These are phyloP conservation scores for Roridomyces roridus DNA, from an alignment of 768 basidiomycete species.

Conservation along the genomic window DNA sequence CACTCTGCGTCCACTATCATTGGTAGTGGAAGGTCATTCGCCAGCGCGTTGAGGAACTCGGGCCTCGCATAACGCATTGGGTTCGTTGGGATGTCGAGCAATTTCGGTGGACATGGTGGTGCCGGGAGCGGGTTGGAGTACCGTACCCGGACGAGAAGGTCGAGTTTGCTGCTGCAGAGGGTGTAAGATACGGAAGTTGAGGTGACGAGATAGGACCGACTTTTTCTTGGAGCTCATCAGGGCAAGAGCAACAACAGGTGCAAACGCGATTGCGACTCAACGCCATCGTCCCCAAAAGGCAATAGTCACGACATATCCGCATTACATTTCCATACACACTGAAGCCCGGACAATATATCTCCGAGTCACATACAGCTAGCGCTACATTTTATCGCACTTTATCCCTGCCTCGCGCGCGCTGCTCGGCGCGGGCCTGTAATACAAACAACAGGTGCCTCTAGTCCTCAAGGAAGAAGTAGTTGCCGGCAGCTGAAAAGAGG, in stretches of 20 bases:
- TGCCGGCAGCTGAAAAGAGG: slow-evolving; percentile 78
- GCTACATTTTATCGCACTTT: slow-evolving; percentile 19
- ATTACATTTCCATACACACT: too few relatives aligned
- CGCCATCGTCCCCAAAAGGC: too few relatives aligned
- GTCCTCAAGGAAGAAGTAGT: slow-evolving; percentile 94
- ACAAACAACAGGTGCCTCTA: slow-evolving; percentile 35
- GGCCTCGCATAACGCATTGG: slow-evolving; percentile 87
- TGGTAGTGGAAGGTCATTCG: slow-evolving; percentile 82
- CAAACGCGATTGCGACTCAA: background rate
- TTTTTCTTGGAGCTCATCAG: slow-evolving; percentile 66
- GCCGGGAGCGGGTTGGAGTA: slow-evolving; percentile 94
- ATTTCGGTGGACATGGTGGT: slow-evolving; percentile 96
- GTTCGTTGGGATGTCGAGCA: slow-evolving; percentile 91
- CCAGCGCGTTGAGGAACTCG: slow-evolving; percentile 82
- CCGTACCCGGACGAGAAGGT: slow-evolving; percentile 91
- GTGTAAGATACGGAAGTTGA: slow-evolving; percentile 2
- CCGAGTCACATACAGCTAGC: slow-evolving; percentile 13
- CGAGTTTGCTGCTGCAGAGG: slow-evolving; percentile 67
- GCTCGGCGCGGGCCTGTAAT: background rate
- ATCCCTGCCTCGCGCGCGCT: background rate
- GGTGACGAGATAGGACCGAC: slow-evolving; percentile 31
- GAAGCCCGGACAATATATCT: background rate
- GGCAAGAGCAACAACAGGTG: slow-evolving; percentile 15
- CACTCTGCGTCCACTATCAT: slow-evolving; percentile 98
- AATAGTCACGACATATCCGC: too few relatives aligned